Conservation (phyloP, 2,329 filamentous ascomycete species). For the Colletotrichum spaethianum region DNA sequence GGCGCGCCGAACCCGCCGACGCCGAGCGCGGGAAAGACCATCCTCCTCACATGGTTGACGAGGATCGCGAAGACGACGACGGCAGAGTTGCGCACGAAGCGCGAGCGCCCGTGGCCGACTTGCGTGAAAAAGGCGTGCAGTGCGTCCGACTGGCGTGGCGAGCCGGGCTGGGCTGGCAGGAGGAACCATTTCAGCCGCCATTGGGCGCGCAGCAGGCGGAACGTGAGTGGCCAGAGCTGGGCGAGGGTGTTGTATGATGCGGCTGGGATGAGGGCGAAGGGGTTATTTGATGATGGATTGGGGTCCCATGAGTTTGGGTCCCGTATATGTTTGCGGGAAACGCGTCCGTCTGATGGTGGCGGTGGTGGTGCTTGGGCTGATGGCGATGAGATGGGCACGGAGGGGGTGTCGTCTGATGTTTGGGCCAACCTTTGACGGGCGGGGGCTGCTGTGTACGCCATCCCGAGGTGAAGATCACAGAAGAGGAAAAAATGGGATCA, state of each 20-base stretch:
- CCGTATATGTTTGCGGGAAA: neutral
- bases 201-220: neutral
- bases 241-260: slow-evolving; percentile 2
- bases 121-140: neutral
- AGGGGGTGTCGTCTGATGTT: too few species aligned
- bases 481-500: neutral
- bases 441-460: neutral
- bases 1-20: slow-evolving; percentile 50
- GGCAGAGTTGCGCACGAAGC: slow-evolving; percentile 42
- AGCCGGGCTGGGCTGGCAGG: neutral
- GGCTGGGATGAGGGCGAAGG: neutral
- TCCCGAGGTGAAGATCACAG: neutral
- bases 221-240: neutral
- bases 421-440: neutral
- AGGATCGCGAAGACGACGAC: slow-evolving; percentile 53
- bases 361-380: neutral
- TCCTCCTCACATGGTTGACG: slow-evolving; percentile 55
- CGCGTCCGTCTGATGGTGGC: neutral
- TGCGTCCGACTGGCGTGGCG: neutral
- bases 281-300: neutral
- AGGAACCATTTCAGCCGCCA: neutral
- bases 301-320: too few species aligned
- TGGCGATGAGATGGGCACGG: neutral
- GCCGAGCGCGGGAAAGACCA: slow-evolving; percentile 49
- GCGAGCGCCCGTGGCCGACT: slow-evolving; percentile 42